Base-by-base conservation (phyloP, 805 yeast species). In the Metschnikowia colocasiae region DNA sequence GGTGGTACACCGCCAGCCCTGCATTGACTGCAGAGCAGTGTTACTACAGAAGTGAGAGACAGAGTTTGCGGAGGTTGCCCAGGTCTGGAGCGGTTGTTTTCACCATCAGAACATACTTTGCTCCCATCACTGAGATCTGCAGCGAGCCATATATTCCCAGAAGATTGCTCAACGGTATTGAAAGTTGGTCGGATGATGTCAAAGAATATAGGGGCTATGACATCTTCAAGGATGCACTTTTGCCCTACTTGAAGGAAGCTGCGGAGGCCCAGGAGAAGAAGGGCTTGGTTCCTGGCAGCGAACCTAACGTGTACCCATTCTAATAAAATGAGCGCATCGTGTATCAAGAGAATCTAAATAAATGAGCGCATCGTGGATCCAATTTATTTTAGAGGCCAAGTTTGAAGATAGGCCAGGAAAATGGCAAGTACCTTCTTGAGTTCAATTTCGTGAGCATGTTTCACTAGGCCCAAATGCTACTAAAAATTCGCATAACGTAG, bases 41-140 rank as follows among this genome's bases (percentile, higher is more conserved):
- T 27, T 78, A 74, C 61, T 81, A 74, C 62, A 72, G 88, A 53
- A 78, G 83, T 23, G 88, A 83, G 59, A 68, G 88, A 61, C 88
- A 82, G 59, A 72, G 82, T 40, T 67, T 82, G 43, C 71, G 87
- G 55, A 69, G 85, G 56, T 67, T 82, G 48, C 87, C 88, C 12
- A 64, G 71, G 32, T 62, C 79, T 3, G 87, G 87, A 9, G 83
- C 77, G 10, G 66, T 74, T 19, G 64, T 78, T 2, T 83, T 82
- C 63, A 82, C 87, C 19, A 71, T 82, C 41, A 68, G 87, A 55
- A 83, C 87, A 0, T 82, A 82, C 56, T 81, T 82, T 60, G 55
- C 75, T 19, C 85, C 86, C 6, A 57, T 82, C 26, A 64, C 67
- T 3, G 75, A 80, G 49, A 59, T 83, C 41, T 75, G 78, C 49